Evolutionary conservation across 495 filamentous ascomycete genomes (phyloP).

Genomic region (Cairneyella variabilis): DNA sequence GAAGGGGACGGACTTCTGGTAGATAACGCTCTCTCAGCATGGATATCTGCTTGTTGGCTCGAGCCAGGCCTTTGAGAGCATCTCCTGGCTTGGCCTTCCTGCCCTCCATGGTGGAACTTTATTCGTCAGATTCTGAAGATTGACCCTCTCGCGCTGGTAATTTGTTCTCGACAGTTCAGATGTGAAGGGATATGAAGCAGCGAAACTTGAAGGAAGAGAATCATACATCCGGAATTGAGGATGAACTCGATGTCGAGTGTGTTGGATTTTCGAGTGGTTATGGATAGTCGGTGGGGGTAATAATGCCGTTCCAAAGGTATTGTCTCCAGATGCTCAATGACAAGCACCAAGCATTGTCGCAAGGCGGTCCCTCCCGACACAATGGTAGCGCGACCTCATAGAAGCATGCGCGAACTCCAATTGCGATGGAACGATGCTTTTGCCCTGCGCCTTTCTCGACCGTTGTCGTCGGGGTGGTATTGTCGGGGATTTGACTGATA

Average conservation of each 20-base stretch:
- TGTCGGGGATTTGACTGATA: no score
- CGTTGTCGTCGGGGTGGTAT: no score
- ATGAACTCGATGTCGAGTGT: background rate
- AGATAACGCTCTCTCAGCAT: slow-evolving; percentile 14
- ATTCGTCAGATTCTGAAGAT: background rate
- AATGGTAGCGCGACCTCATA: slow-evolving; percentile 17
- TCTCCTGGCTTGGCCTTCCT: slow-evolving; percentile 14
- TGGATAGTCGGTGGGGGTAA: background rate
- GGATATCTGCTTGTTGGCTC: slow-evolving; percentile 16
- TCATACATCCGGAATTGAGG: background rate
- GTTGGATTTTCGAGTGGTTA: background rate
- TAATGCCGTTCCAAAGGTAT: background rate
- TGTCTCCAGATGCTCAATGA: no score
- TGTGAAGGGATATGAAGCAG: background rate
- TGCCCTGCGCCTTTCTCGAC: no score
- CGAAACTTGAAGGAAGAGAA: background rate
- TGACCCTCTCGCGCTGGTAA: background rate
- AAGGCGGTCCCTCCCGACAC: slow-evolving; percentile 9
- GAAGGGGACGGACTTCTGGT: slow-evolving; percentile 7
- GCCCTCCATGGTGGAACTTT: slow-evolving; percentile 17
- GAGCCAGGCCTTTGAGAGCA: background rate
- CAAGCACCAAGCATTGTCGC: no score
- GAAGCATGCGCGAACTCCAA: slow-evolving; percentile 2
- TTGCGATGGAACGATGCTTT: no score
- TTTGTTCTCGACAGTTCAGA: background rate